Conservation (phyloP, 768 basidiomycete species). For the Hypholoma fasciculare region DNA sequence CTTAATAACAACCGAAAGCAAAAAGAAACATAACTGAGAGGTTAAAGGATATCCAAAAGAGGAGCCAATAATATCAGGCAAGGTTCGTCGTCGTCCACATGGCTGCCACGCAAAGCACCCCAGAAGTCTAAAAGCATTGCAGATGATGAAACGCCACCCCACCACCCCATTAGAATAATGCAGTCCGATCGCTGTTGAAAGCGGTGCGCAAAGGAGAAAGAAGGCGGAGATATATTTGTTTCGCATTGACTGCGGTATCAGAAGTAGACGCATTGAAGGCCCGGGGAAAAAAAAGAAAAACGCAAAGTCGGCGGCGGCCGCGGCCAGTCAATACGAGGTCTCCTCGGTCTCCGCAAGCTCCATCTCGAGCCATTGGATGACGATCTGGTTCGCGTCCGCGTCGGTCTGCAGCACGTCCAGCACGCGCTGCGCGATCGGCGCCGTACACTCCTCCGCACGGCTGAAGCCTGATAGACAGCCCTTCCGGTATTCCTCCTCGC, state of each 20-base stretch:
- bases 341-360: constrained; percentile 36
- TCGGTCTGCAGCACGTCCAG: constrained; percentile 45
- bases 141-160: not conserved
- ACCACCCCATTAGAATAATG: not conserved
- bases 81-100: not conserved
- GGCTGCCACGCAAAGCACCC: not conserved
- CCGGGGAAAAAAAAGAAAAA: constrained; percentile 2
- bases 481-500: constrained; percentile 65
- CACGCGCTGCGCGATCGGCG: constrained; percentile 56
- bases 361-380: constrained; percentile 52
- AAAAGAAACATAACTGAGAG: not conserved
- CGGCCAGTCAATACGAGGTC: constrained; percentile 7
- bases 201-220: not conserved
- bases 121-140: not conserved
- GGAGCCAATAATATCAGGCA: no score
- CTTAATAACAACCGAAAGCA: not conserved
- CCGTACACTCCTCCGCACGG: constrained; percentile 73
- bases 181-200: constrained; percentile 4
- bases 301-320: not conserved
- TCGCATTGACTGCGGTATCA: not conserved
- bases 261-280: not conserved
- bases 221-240: not conserved
- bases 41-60: not conserved
- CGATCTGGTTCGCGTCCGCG: constrained; percentile 29
- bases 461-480: constrained; percentile 75